phyloP scores from a whole-genome alignment of 805 yeast species.

The Scheffersomyces coipomensis region DNA sequence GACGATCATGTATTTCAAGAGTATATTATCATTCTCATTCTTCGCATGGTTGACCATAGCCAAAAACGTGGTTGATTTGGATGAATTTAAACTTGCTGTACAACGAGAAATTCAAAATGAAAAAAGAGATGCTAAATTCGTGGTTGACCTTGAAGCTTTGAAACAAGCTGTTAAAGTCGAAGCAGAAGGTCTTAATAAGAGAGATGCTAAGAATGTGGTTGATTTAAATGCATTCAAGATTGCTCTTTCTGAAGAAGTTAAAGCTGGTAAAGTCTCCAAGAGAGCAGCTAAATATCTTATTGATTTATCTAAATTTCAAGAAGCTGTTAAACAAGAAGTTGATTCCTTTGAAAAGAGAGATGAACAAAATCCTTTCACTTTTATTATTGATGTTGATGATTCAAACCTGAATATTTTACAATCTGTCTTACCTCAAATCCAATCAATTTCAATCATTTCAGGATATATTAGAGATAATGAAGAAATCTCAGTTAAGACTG shows the following conservation, averaged over 20 bases:
- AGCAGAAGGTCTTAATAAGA: constrained; percentile 3
- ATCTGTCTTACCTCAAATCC: constrained; percentile 33
- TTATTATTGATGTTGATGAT: constrained; percentile 12
- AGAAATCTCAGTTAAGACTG: constrained; percentile 48
- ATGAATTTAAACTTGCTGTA: constrained; percentile 6
- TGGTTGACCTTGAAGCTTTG: constrained; percentile 13
- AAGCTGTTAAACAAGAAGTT: background rate
- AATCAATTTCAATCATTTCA: constrained; percentile 57
- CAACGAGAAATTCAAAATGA: constrained; percentile 6
- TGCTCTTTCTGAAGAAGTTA: constrained; percentile 3
- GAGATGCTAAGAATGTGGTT: constrained; percentile 18
- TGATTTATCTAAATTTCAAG: constrained; percentile 2
- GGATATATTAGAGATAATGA: constrained; percentile 67
- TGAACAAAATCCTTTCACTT: constrained; percentile 10
- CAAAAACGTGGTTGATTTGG: constrained; percentile 13
- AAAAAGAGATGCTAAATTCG: constrained; percentile 17
- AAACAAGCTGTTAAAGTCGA: constrained; percentile 4
- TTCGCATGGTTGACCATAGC: constrained; percentile 5
- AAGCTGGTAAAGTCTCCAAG: constrained; percentile 3
- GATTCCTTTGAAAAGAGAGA: background rate
- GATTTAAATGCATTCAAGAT: constrained; percentile 10
- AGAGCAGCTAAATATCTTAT: constrained; percentile 5
- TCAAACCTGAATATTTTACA: constrained; percentile 23
- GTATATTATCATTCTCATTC: constrained; percentile 2
- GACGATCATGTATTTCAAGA: constrained; percentile 5